Evolutionary conservation across 1,139 yeast species (phyloP).

Genomic region (Pneumocystis murina): DNA sequence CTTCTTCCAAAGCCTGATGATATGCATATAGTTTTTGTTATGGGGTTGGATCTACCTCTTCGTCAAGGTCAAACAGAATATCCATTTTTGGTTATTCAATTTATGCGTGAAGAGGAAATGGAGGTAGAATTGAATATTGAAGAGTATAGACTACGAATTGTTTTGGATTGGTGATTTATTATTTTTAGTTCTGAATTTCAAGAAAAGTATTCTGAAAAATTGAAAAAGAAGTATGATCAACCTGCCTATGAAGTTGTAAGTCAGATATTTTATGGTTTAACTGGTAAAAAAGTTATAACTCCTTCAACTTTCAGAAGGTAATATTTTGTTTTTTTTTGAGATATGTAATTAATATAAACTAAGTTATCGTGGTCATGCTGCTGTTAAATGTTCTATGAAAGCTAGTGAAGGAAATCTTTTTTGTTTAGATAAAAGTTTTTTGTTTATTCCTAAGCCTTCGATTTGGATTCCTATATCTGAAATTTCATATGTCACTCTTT

Average conservation of each 20-base stretch:
- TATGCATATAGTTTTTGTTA: constrained; percentile 67
- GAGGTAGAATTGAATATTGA: constrained; percentile 79
- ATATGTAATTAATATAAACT: constrained; percentile 18
- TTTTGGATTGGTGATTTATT: neutral
- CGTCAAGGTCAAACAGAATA: constrained; percentile 94
- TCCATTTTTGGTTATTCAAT: constrained; percentile 82
- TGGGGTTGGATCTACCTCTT: constrained; percentile 89
- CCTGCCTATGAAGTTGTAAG: constrained; percentile 76
- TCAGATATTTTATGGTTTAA: constrained; percentile 77
- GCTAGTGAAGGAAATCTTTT: constrained; percentile 91
- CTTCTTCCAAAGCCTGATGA: constrained; percentile 92
- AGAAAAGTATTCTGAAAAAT: constrained; percentile 58
- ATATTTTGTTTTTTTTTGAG: constrained; percentile 29
- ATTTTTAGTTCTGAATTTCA: constrained; percentile 33
- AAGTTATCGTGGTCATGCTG: constrained; percentile 43
- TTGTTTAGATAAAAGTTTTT: constrained; percentile 76
- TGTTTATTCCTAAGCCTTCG: constrained; percentile 89
- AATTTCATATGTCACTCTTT: constrained; percentile 58
- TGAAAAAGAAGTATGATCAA: constrained; percentile 62
- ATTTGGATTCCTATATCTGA: constrained; percentile 80
- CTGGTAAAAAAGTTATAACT: constrained; percentile 68
- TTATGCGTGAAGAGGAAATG: constrained; percentile 75
- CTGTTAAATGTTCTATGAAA: constrained; percentile 79
- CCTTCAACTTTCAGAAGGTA: constrained; percentile 41
- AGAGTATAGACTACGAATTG: constrained; percentile 32